Conservation (phyloP, 495 filamentous ascomycete species). For the Tuber magnatum region DNA sequence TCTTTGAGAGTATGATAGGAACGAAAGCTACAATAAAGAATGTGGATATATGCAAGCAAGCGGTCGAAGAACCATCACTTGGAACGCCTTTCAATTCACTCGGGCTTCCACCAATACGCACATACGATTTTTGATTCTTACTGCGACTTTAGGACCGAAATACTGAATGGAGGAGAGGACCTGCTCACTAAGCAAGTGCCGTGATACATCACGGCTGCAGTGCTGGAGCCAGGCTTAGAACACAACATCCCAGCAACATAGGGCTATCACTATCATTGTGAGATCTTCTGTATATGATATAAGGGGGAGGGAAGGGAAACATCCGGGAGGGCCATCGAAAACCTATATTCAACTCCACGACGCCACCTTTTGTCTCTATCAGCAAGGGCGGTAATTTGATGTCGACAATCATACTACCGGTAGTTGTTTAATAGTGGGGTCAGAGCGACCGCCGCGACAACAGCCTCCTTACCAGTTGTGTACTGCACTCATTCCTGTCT, state of each 20-base stretch:
- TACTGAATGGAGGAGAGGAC: background rate
- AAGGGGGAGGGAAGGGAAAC: too few relatives aligned
- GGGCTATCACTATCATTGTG: too few relatives aligned
- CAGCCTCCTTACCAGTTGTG: background rate
- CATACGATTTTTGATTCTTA: background rate
- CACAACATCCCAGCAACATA: too few relatives aligned
- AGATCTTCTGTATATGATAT: too few relatives aligned
- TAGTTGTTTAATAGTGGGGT: background rate
- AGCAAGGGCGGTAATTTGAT: too few relatives aligned
- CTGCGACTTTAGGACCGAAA: background rate
- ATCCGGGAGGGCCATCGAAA: too few relatives aligned
- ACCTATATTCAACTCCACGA: too few relatives aligned
- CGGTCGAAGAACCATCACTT: background rate
- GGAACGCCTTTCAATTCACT: background rate
- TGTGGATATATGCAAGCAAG: background rate
- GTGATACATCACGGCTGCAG: too few relatives aligned
- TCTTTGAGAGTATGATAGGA: background rate
- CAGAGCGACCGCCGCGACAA: background rate
- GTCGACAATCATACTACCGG: too few relatives aligned
- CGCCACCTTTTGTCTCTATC: too few relatives aligned
- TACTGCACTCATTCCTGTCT: background rate
- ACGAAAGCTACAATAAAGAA: background rate
- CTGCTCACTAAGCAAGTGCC: background rate
- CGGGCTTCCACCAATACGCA: background rate
- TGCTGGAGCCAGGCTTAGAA: too few relatives aligned